A percentile compares a stretch with the other conserved stretches of the same genome.
Evolutionary conservation across 2,329 filamentous ascomycete species (phyloP).

Genomic region (Cladorrhinum sp.): DNA sequence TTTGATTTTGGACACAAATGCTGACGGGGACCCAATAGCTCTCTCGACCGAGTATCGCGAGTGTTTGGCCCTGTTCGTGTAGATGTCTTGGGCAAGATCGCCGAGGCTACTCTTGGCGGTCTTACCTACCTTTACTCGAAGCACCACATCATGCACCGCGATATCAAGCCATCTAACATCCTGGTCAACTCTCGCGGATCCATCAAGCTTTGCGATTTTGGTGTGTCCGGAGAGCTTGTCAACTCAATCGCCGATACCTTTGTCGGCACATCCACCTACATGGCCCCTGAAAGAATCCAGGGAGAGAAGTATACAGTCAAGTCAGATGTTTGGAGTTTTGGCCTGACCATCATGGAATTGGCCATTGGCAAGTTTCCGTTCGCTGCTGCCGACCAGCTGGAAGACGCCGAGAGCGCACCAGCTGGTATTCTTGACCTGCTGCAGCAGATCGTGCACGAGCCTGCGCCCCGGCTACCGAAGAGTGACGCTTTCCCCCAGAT

Average conservation of each 20-base stretch:
- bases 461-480: conserved; percentile 88
- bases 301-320: conserved; percentile 97
- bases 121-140: conserved; percentile 92
- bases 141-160: conserved; percentile 97
- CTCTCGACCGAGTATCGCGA: conserved; percentile 88
- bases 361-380: conserved; percentile 98
- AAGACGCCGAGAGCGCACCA: conserved; percentile 75
- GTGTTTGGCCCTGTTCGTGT: conserved; percentile 94
- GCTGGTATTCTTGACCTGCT: conserved; percentile 94
- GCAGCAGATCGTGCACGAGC: conserved; percentile 96
- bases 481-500: conserved; percentile 96
- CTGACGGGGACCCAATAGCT: conserved; percentile 49
- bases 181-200: conserved; percentile 89
- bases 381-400: conserved; percentile 66
- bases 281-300: conserved; percentile 97
- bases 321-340: conserved; percentile 98
- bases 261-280: conserved; percentile 97
- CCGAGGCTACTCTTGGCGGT: conserved; percentile 89
- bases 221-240: conserved; percentile 95
- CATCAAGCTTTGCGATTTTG: conserved; percentile 98
- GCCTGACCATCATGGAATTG: conserved; percentile 91
- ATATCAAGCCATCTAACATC: conserved; percentile 98
- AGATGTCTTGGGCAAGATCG: conserved; percentile 95
- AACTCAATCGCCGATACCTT: conserved; percentile 99
- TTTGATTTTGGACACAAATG: conserved; percentile 3